These are phyloP conservation scores for Aspergillus fijiensis DNA, from an alignment of 2,329 filamentous ascomycete species.

Conservation along the genomic window DNA sequence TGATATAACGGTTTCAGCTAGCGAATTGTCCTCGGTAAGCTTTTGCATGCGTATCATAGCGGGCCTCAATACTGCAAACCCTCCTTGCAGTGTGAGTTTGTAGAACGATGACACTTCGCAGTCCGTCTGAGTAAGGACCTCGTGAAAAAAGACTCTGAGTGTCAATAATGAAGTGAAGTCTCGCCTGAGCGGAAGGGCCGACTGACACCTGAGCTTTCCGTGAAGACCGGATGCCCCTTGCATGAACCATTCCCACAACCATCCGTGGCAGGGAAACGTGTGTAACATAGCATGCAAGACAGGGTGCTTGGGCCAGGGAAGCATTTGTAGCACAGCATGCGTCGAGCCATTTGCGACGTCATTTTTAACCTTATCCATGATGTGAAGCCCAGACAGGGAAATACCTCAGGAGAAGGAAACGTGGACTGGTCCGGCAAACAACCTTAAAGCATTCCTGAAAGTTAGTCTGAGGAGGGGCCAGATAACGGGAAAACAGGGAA, in stretches of 20 bases:
- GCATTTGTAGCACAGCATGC: background rate
- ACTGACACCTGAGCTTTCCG: background rate
- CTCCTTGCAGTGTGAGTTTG: no score
- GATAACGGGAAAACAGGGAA: no score
- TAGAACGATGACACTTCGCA: no score
- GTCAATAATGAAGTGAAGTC: no score
- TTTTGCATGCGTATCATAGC: no score
- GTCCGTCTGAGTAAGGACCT: no score
- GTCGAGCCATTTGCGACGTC: background rate
- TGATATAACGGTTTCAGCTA: no score
- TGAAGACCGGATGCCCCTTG: background rate
- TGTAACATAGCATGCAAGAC: background rate
- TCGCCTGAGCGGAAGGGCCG: background rate
- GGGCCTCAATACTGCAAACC: no score
- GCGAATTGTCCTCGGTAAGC: no score
- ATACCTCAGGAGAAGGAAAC: background rate
- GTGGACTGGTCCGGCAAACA: background rate
- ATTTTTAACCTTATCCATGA: background rate
- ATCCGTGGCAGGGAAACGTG: background rate
- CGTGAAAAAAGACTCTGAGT: no score
- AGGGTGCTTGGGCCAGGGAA: background rate
- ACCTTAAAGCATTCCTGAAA: background rate
- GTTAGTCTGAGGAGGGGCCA: no score
- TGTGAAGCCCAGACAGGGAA: background rate
- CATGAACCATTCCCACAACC: background rate